Conservation (phyloP, 257 asterid species). For the Solanum sejunctum region DNA sequence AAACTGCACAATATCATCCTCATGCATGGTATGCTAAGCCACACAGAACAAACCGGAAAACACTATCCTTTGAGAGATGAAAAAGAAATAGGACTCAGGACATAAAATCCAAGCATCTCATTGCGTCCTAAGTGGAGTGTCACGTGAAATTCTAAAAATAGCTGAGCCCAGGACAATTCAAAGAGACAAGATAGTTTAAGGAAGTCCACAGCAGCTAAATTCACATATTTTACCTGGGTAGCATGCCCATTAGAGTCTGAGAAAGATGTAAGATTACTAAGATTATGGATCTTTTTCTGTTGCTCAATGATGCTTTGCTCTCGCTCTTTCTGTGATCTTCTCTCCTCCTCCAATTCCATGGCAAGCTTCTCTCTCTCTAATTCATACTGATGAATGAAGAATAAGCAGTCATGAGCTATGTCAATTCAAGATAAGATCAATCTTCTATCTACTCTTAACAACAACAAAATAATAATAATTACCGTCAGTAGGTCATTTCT, state of each 20-base stretch:
- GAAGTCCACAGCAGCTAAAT: neutral
- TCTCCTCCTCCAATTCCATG: slow-evolving; percentile 83
- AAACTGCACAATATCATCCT: neutral
- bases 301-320: slow-evolving; percentile 64
- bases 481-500: slow-evolving; percentile 97
- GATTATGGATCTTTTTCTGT: slow-evolving; percentile 60
- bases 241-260: slow-evolving; percentile 47
- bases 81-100: neutral
- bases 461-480: neutral
- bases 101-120: neutral
- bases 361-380: slow-evolving; percentile 84
- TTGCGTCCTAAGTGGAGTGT: neutral
- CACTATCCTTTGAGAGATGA: neutral
- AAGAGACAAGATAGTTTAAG: neutral
- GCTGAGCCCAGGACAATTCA: neutral
- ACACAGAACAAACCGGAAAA: neutral
- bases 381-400: slow-evolving; percentile 46
- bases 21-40: neutral
- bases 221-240: slow-evolving; percentile 31
- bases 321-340: slow-evolving; percentile 75
- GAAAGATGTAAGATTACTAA: slow-evolving; percentile 34
- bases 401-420: neutral
- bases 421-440: neutral
- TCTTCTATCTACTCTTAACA: neutral
- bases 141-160: neutral